Evolutionary conservation across 176 grass and related monocot species (phyloP), one percentile per base, ranked within the genome.

Genomic region (Chrysopogon serrulatus): DNA sequence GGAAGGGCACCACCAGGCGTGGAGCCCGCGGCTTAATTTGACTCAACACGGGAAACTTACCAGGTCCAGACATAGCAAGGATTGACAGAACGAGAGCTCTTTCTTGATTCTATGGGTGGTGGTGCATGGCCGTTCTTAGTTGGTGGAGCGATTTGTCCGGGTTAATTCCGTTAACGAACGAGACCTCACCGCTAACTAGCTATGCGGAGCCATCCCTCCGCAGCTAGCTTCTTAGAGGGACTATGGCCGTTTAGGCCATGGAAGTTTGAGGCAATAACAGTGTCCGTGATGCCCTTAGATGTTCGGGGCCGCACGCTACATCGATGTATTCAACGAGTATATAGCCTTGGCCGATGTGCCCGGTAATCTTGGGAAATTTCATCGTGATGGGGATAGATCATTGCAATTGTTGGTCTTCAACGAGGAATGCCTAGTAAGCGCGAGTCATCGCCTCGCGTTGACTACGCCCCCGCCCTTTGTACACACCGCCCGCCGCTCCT

Each of bases 351-450:
- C 68, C n/a, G n/a, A n/a, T n/a, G n/a, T n/a, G 68, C 43, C 61
- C 13, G 18, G 32, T 86, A 86, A 86, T 73, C 68, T 74, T 80
- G 13, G 68, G 77, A 80, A 86, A 90, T 90, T 90, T 90, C 88
- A 76, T 88, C 81, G 48, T 88, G 88, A 85, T 93, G 85, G 85
- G 85, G 88, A 93, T 86, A 88, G 82, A 90, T 85, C 88, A 90
- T 93, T 93, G 91, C 72, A 86, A 93, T 86, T 93, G 78, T 90
- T 93, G 85, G 81, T 92, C 87, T 92, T 89, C 83, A 89, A 89
- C 69, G 87, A 92, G 87, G 83, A 92, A 92, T 92, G 74, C 90
- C 90, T 92, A 89, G 82, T 92, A 92, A 88, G 78, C 85, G 82
- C 63, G 82, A 85, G 89, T 75, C 24, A 71, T 71, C 68, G 44